Evolutionary conservation across 371 early-diverging fungal genomes (phyloP), one percentile per base, ranked within the genome.

Genomic region (Phascolomyces articulosus): DNA sequence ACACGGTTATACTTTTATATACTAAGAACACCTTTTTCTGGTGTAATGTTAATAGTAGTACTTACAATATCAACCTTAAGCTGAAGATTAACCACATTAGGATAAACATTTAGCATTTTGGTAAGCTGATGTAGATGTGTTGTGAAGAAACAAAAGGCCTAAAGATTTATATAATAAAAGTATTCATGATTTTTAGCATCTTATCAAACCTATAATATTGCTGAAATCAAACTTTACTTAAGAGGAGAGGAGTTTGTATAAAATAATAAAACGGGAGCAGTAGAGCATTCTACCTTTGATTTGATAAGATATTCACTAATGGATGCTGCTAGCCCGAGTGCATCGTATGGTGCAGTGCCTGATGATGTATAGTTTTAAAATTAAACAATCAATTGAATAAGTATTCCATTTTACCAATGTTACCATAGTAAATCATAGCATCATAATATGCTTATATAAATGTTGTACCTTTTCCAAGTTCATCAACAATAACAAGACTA

Each of bases 401-500:
- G n/a, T n/a, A n/a, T n/a, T n/a, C n/a, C n/a, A n/a, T n/a, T n/a
- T n/a, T n/a, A n/a, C n/a, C n/a, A n/a, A n/a, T n/a, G n/a, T n/a
- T n/a, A n/a, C n/a, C n/a, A n/a, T n/a, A n/a, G n/a, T n/a, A n/a
- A n/a, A n/a, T n/a, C n/a, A n/a, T n/a, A n/a, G n/a, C n/a, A n/a
- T n/a, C n/a, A n/a, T n/a, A n/a, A n/a, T n/a, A n/a, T n/a, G n/a
- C n/a, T n/a, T n/a, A n/a, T n/a, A n/a, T n/a, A n/a, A n/a, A n/a
- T n/a, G 15, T 13, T 44, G 16, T 84, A 84, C 99, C 98, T 79
- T 98, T 76, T 7, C 99, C 99, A 15, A 99, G 87, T 77, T 99
- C 99, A 73, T 99, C 99, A 53, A 99, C 89, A 28, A 99, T 77
- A 1, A 97, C 87, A 21, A 99, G 74, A 53, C 93, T 90, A 16